These are phyloP conservation scores for Trametes coccinea DNA, from an alignment of 768 basidiomycete species.

Conservation along the genomic window DNA sequence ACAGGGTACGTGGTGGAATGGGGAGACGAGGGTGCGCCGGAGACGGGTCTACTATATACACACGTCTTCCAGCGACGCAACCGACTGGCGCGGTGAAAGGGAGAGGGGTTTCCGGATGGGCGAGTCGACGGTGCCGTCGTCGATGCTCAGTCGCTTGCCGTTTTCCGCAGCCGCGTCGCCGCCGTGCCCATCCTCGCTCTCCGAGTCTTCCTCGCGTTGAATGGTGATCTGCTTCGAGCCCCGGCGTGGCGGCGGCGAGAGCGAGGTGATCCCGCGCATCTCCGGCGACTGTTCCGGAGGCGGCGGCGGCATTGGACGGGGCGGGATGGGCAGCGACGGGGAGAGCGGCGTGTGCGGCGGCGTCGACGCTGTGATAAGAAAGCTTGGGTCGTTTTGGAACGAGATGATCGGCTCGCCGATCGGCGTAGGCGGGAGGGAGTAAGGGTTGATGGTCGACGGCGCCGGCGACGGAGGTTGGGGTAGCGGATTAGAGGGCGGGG, in stretches of 20 bases:
- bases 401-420: conserved; percentile 64
- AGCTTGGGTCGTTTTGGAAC: conserved; percentile 56
- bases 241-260: conserved; percentile 66
- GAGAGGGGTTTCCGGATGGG: conserved; percentile 14
- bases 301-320: conserved; percentile 19
- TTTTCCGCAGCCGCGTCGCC: neutral
- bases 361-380: conserved; percentile 51
- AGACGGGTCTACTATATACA: conserved; percentile 4
- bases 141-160: neutral
- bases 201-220: conserved; percentile 10
- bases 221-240: conserved; percentile 49
- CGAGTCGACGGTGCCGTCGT: conserved; percentile 1
- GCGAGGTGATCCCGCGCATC: conserved; percentile 44
- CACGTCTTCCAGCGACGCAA: conserved; percentile 20
- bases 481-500: conserved; percentile 31
- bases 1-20: neutral
- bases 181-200: neutral
- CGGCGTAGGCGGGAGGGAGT: conserved; percentile 42
- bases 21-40: neutral
- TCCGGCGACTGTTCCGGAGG: conserved; percentile 33
- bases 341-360: conserved; percentile 44
- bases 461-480: conserved; percentile 28
- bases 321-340: conserved; percentile 23
- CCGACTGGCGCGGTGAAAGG: conserved; percentile 15
- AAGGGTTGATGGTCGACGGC: conserved; percentile 34